Percentiles rank a stretch among this genome's conserved stretches.
phyloP scores from a whole-genome alignment of 176 grass and related monocot species.

The Oryza punctata region DNA sequence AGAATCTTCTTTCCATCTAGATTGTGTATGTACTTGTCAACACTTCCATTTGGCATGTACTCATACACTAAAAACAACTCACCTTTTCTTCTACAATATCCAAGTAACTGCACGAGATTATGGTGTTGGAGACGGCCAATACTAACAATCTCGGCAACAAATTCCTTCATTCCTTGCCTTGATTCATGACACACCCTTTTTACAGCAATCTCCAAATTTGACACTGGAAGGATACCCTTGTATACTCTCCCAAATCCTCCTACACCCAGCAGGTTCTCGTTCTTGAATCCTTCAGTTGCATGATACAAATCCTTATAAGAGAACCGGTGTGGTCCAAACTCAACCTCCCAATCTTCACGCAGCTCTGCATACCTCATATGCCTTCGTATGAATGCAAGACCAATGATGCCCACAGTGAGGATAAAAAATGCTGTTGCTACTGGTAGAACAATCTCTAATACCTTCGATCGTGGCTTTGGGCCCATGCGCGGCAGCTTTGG shows the following conservation, averaged over 20 bases:
- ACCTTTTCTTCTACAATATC: slow-evolving; percentile 4
- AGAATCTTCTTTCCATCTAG: background rate
- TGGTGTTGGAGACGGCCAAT: slow-evolving; percentile 30
- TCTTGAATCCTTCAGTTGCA: slow-evolving; percentile 35
- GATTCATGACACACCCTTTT: slow-evolving; percentile 37
- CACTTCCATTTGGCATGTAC: slow-evolving; percentile 39
- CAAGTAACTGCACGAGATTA: slow-evolving; percentile 30
- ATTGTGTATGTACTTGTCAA: slow-evolving; percentile 43
- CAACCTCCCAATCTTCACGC: slow-evolving; percentile 39
- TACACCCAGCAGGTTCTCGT: slow-evolving; percentile 1
- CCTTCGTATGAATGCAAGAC: background rate
- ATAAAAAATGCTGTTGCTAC: slow-evolving; percentile 14
- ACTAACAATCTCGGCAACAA: slow-evolving; percentile 22
- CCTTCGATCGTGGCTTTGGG: slow-evolving; percentile 20
- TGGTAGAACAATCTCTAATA: slow-evolving; percentile 27
- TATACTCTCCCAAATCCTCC: slow-evolving; percentile 49
- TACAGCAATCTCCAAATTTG: slow-evolving; percentile 35
- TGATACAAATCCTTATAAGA: slow-evolving; percentile 30
- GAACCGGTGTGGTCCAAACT: slow-evolving; percentile 43
- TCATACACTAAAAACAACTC: slow-evolving; percentile 37
- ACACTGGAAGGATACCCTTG: slow-evolving; percentile 21
- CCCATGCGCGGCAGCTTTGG: slow-evolving; percentile 35
- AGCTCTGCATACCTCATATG: slow-evolving; percentile 7
- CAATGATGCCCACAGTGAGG: background rate
- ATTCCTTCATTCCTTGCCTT: slow-evolving; percentile 36